Evolutionary conservation across 2,329 filamentous ascomycete species (phyloP).

Genomic region (Torrubiella hemipterigena): DNA sequence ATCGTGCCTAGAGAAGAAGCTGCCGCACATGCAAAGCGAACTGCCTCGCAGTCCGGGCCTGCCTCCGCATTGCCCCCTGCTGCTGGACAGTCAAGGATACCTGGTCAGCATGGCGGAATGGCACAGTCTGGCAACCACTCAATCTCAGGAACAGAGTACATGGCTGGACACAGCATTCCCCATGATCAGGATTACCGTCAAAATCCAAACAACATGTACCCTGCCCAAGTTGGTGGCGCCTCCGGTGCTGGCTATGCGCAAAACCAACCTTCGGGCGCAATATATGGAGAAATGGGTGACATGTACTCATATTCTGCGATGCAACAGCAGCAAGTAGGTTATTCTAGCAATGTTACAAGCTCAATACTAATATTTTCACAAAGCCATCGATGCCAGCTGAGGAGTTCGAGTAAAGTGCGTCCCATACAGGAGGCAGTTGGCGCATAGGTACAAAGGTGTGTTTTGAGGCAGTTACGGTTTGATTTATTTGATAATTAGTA

Average conservation of each 20-base stretch:
- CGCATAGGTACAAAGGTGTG: too few species aligned
- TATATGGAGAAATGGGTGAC: slow-evolving; percentile 70
- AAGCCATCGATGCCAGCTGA: slow-evolving; percentile 32
- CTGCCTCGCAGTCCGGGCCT: slow-evolving; percentile 37
- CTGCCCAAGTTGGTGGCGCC: slow-evolving; percentile 63
- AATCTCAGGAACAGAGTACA: slow-evolving; percentile 51
- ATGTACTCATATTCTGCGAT: slow-evolving; percentile 81
- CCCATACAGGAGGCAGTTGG: not conserved
- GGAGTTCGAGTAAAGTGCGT: slow-evolving; percentile 27
- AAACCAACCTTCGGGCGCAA: slow-evolving; percentile 50
- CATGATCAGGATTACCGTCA: slow-evolving; percentile 70
- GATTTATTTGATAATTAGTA: too few species aligned
- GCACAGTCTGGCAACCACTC: slow-evolving; percentile 41
- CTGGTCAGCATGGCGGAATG: slow-evolving; percentile 36
- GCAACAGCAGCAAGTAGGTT: slow-evolving; percentile 70
- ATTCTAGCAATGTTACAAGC: not conserved
- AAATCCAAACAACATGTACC: slow-evolving; percentile 68
- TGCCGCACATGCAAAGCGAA: slow-evolving; percentile 69
- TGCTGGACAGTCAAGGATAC: slow-evolving; percentile 38
- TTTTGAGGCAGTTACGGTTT: too few species aligned
- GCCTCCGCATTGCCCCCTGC: slow-evolving; percentile 32
- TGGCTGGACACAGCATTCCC: slow-evolving; percentile 50
- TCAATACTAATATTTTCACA: slow-evolving; percentile 7
- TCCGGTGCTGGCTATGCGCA: slow-evolving; percentile 64
- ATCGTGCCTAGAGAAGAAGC: slow-evolving; percentile 96